Evolutionary conservation across 2,329 filamentous ascomycete species (phyloP).

Genomic region (Huntiella abstrusa): DNA sequence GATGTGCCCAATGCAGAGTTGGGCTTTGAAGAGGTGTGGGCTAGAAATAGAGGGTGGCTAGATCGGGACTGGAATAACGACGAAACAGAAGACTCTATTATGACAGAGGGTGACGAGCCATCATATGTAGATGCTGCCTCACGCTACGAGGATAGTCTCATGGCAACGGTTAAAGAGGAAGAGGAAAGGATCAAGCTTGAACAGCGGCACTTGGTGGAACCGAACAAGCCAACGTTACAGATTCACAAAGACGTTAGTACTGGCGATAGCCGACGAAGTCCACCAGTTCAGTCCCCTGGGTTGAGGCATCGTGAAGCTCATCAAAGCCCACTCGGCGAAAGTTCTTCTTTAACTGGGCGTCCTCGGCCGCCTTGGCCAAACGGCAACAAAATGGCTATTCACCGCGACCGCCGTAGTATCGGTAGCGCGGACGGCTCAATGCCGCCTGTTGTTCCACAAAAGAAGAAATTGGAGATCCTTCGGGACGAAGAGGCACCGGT

Average conservation of each 20-base stretch:
- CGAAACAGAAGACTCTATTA: slow-evolving; percentile 2
- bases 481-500: slow-evolving; percentile 8
- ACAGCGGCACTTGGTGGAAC: neutral
- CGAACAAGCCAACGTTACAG: slow-evolving; percentile 2
- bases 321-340: neutral
- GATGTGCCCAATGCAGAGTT: slow-evolving; percentile 54
- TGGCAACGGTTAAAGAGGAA: neutral
- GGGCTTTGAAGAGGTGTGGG: slow-evolving; percentile 84
- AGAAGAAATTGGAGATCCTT: slow-evolving; percentile 10
- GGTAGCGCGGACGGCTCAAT: neutral
- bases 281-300: neutral
- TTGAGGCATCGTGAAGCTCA: slow-evolving; percentile 1
- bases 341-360: neutral
- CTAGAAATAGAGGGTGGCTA: slow-evolving; percentile 53
- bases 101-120: slow-evolving; percentile 3
- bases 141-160: slow-evolving; percentile 9
- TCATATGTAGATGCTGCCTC: slow-evolving; percentile 1
- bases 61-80: slow-evolving; percentile 36
- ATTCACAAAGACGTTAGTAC: slow-evolving; percentile 2
- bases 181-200: neutral
- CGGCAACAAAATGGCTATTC: slow-evolving; percentile 4
- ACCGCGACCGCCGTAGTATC: neutral
- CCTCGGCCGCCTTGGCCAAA: neutral
- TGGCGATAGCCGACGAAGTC: neutral
- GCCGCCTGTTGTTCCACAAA: slow-evolving; percentile 6